Evolutionary conservation across 208 protist species (phyloP).

Genomic region (Wallacemonas sp.): DNA sequence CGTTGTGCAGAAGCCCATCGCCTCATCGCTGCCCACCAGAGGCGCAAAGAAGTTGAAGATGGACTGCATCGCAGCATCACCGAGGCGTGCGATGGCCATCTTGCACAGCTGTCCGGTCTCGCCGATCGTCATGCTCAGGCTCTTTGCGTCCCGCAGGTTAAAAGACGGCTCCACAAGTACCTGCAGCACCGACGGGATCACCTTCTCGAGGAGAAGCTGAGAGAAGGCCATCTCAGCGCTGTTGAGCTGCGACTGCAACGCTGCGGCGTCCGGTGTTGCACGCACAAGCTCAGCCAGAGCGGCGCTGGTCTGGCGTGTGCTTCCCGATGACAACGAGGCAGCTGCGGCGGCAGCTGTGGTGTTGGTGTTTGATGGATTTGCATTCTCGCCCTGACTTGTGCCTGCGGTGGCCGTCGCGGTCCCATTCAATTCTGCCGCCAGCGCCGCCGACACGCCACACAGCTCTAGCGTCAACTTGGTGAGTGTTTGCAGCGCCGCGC

Average conservation of each 20-base stretch:
- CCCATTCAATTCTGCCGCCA: conserved; percentile 8
- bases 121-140: conserved; percentile 45
- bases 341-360: too few relatives aligned
- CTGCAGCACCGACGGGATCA: conserved; percentile 21
- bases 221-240: not conserved
- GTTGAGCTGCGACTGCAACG: not conserved
- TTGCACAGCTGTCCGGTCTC: conserved; percentile 52
- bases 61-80: conserved; percentile 42
- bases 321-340: too few relatives aligned
- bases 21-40: conserved; percentile 22
- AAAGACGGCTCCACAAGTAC: conserved; percentile 29
- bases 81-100: conserved; percentile 24
- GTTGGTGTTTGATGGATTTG: too few relatives aligned
- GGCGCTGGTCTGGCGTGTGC: too few relatives aligned
- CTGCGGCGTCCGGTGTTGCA: not conserved
- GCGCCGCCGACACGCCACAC: conserved; percentile 8
- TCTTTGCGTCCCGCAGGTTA: conserved; percentile 77
- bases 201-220: conserved; percentile 26
- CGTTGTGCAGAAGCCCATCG: conserved; percentile 43
- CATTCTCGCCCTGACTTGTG: not conserved
- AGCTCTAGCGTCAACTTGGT: conserved; percentile 47
- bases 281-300: not conserved
- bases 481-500: conserved; percentile 55
- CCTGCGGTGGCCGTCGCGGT: not conserved
- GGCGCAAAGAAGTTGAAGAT: conserved; percentile 49